Evolutionary conservation across 2,329 filamentous ascomycete species (phyloP).

Genomic region (Colletotrichum falcatum): DNA sequence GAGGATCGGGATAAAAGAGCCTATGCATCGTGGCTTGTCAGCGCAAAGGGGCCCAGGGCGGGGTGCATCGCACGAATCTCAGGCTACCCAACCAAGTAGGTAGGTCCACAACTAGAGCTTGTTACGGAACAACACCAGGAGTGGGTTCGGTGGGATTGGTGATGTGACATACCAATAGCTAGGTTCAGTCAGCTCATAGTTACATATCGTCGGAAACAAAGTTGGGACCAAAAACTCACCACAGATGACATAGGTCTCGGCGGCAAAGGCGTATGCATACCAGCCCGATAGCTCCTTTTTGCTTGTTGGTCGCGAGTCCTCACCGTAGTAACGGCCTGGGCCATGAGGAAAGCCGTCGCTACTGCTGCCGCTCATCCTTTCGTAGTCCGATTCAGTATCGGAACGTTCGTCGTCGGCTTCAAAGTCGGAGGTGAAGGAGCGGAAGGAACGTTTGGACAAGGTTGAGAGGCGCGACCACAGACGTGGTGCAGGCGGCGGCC

Average conservation of each 20-base stretch:
- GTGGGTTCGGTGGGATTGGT: neutral
- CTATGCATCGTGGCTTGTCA: conserved; percentile 56
- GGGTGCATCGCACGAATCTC: conserved; percentile 7
- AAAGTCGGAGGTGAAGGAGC: conserved; percentile 72
- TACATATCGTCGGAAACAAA: neutral
- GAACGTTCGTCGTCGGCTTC: conserved; percentile 79
- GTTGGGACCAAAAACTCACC: conserved; percentile 65
- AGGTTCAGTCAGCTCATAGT: conserved; percentile 19
- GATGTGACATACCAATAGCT: conserved; percentile 48
- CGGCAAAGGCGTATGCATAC: conserved; percentile 97
- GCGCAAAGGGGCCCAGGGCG: conserved; percentile 8
- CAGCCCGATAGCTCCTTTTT: conserved; percentile 89
- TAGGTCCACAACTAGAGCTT: neutral
- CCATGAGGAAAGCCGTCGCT: conserved; percentile 53
- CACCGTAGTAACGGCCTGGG: conserved; percentile 74
- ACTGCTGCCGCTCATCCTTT: conserved; percentile 52
- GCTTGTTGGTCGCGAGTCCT: conserved; percentile 91
- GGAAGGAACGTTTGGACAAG: conserved; percentile 67
- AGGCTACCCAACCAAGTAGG: neutral
- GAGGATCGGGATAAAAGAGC: conserved; percentile 94
- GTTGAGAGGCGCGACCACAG: conserved; percentile 63
- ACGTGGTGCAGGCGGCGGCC: conserved; percentile 57
- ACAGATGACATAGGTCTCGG: conserved; percentile 96
- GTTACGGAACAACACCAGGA: neutral
- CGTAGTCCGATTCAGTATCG: conserved; percentile 50